Percentiles rank a stretch among this genome's conserved stretches.
Conservation (phyloP, 1,284 basidiomycete genomes). For the Malassezia japonica region DNA sequence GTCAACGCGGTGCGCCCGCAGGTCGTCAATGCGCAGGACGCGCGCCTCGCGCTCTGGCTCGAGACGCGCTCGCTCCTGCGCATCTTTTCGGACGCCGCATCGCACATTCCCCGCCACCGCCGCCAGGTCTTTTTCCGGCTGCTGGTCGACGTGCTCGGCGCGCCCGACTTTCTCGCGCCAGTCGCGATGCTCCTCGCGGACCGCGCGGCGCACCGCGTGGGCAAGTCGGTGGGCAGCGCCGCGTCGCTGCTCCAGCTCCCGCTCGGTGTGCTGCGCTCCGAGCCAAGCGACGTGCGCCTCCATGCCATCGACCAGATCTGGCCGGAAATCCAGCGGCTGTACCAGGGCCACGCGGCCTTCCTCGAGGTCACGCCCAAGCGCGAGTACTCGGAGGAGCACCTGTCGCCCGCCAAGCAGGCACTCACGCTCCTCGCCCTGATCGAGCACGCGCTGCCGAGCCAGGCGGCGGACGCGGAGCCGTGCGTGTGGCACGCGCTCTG, state of each 20-base stretch:
- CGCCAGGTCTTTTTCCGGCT: slow-evolving; percentile 82
- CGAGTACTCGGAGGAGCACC: slow-evolving; percentile 36
- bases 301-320: slow-evolving; percentile 47
- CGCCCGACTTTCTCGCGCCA: slow-evolving; percentile 70
- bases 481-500: slow-evolving; percentile 9
- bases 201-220: slow-evolving; percentile 63
- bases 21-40: slow-evolving; percentile 12
- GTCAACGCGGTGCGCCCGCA: slow-evolving; percentile 61
- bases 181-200: slow-evolving; percentile 78
- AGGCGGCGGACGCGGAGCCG: neutral
- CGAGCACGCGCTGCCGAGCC: slow-evolving; percentile 21
- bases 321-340: slow-evolving; percentile 29
- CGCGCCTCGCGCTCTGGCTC: slow-evolving; percentile 28
- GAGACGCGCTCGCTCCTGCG: slow-evolving; percentile 58
- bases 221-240: slow-evolving; percentile 55
- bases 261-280: slow-evolving; percentile 54
- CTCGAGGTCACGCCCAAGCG: slow-evolving; percentile 28
- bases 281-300: slow-evolving; percentile 56
- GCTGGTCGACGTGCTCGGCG: slow-evolving; percentile 74
- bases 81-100: slow-evolving; percentile 78
- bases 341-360: slow-evolving; percentile 25
- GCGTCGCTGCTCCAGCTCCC: slow-evolving; percentile 58
- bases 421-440: slow-evolving; percentile 32
- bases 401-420: slow-evolving; percentile 29
- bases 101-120: slow-evolving; percentile 76